phyloP scores from a whole-genome alignment of 345 rosid species.

The Zanthoxylum bungeanum region DNA sequence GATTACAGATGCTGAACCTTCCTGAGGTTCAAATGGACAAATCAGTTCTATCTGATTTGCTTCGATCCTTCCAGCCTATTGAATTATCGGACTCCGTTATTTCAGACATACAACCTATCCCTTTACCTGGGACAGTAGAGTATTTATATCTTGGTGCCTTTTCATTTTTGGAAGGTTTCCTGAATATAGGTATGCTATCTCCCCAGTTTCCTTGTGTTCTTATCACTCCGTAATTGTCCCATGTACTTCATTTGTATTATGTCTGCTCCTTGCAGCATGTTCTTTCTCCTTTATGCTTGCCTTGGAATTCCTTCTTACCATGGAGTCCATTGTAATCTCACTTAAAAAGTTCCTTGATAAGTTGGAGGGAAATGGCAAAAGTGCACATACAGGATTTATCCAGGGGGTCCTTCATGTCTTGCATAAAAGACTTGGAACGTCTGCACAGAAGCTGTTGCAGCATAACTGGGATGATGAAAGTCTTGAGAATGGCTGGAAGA shows the following conservation, averaged over 20 bases:
- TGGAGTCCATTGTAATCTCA: slow-evolving; percentile 54
- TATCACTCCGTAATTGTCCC: background rate
- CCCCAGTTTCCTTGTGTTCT: slow-evolving; percentile 8
- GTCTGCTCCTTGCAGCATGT: slow-evolving; percentile 57
- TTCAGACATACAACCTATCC: slow-evolving; percentile 38
- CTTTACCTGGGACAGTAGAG: slow-evolving; percentile 58
- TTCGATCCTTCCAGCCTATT: slow-evolving; percentile 62
- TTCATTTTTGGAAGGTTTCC: slow-evolving; percentile 56
- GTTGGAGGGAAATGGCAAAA: slow-evolving; percentile 37
- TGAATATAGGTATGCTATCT: slow-evolving; percentile 44
- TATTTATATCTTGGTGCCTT: slow-evolving; percentile 58
- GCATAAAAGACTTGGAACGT: slow-evolving; percentile 48
- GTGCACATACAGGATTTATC: slow-evolving; percentile 16
- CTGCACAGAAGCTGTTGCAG: slow-evolving; percentile 63
- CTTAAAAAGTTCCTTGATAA: slow-evolving; percentile 35
- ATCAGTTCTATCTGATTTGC: slow-evolving; percentile 48
- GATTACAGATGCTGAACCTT: slow-evolving; percentile 51
- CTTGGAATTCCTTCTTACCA: slow-evolving; percentile 58
- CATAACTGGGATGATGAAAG: slow-evolving; percentile 52
- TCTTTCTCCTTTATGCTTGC: slow-evolving; percentile 68
- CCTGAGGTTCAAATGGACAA: slow-evolving; percentile 46
- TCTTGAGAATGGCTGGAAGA: slow-evolving; percentile 68
- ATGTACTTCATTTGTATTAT: background rate
- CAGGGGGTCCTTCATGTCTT: slow-evolving; percentile 37
- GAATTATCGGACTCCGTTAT: slow-evolving; percentile 32